phyloP scores from a whole-genome alignment of 2,329 filamentous ascomycete species.

The Aschersonia sp. region DNA sequence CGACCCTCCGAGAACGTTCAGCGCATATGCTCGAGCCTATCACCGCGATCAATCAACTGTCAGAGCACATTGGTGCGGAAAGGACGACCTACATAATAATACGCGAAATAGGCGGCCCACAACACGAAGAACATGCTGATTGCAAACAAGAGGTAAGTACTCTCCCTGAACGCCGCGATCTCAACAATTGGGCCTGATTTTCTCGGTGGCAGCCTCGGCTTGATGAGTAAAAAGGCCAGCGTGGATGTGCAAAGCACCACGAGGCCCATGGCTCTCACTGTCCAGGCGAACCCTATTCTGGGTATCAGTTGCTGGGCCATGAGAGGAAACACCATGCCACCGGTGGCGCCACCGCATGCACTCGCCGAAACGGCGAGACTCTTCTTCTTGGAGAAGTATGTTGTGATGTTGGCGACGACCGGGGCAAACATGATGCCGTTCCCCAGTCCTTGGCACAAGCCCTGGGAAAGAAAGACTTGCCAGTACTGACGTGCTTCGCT shows the following conservation, averaged over 20 bases:
- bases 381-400: slow-evolving; percentile 46
- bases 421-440: slow-evolving; percentile 39
- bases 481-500: slow-evolving; percentile 27
- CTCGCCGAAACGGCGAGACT: slow-evolving; percentile 44
- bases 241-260: slow-evolving; percentile 34
- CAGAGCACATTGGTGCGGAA: neutral
- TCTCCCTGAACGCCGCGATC: slow-evolving; percentile 32
- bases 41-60: neutral
- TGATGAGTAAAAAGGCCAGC: slow-evolving; percentile 25
- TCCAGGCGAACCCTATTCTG: slow-evolving; percentile 48
- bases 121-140: slow-evolving; percentile 23
- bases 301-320: slow-evolving; percentile 41
- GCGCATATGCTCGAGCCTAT: slow-evolving; percentile 23
- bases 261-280: slow-evolving; percentile 45
- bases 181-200: slow-evolving; percentile 36
- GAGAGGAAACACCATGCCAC: slow-evolving; percentile 49
- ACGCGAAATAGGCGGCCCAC: slow-evolving; percentile 35
- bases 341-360: slow-evolving; percentile 44
- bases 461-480: slow-evolving; percentile 37
- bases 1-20: slow-evolving; percentile 27
- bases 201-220: slow-evolving; percentile 31
- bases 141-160: slow-evolving; percentile 23
- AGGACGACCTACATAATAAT: slow-evolving; percentile 24
- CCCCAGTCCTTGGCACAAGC: slow-evolving; percentile 41
- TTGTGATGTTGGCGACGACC: slow-evolving; percentile 37